Conservation (phyloP, 306 rosid species). For the Inga laurina region DNA sequence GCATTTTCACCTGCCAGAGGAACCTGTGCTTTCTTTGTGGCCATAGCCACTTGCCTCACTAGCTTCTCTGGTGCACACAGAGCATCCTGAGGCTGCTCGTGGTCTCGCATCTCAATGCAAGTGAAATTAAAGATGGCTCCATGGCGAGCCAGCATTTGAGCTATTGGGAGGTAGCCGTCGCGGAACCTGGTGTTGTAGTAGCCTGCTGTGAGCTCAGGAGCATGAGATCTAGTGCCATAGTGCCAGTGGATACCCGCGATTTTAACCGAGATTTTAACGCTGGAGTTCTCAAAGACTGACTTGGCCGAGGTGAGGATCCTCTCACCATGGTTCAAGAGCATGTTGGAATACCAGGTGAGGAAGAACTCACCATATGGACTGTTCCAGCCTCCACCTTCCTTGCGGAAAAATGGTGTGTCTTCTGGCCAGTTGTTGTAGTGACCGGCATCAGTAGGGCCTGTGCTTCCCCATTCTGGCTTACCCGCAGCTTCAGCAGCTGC, state of each 20-base stretch:
- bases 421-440: slow-evolving; percentile 95
- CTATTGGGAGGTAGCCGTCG: slow-evolving; percentile 88
- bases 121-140: slow-evolving; percentile 93
- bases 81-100: slow-evolving; percentile 92
- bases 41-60: slow-evolving; percentile 82
- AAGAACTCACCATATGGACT: slow-evolving; percentile 76
- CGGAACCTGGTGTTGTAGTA: slow-evolving; percentile 83
- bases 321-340: slow-evolving; percentile 88
- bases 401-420: slow-evolving; percentile 79
- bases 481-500: slow-evolving; percentile 79
- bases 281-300: slow-evolving; percentile 52
- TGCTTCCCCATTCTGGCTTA: slow-evolving; percentile 86
- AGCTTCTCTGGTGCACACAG: slow-evolving; percentile 89
- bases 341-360: slow-evolving; percentile 87
- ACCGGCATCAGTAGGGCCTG: slow-evolving; percentile 99
- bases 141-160: slow-evolving; percentile 93
- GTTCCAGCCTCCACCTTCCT: slow-evolving; percentile 91
- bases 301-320: slow-evolving; percentile 77
- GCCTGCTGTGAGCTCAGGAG: slow-evolving; percentile 98
- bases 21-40: slow-evolving; percentile 66
- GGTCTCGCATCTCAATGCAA: slow-evolving; percentile 91
- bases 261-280: slow-evolving; percentile 85
- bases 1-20: slow-evolving; percentile 95
- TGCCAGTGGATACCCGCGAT: slow-evolving; percentile 98
- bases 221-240: slow-evolving; percentile 91